Evolutionary conservation across 225 moss, liverwort and hornwort species (phyloP).

Genomic region (Marchantia polymorpha): DNA sequence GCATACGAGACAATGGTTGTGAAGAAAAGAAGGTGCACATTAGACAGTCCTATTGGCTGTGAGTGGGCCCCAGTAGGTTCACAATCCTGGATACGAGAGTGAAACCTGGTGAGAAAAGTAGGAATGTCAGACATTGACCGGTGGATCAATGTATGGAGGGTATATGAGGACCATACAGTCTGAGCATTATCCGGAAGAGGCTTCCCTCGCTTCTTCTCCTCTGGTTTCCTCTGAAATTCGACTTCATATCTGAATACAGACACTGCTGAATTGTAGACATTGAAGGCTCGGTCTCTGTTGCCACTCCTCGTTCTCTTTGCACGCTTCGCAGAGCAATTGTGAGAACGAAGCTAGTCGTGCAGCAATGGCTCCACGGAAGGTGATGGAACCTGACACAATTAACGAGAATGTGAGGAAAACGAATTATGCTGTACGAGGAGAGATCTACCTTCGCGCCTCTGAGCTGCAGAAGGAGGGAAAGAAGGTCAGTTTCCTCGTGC

Average conservation of each 20-base stretch:
- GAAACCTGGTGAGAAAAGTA: not conserved
- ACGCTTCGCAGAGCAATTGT: not conserved
- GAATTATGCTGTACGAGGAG: slow-evolving; percentile 87
- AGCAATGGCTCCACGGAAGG: slow-evolving; percentile 58
- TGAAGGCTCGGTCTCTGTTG: not conserved
- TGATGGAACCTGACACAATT: slow-evolving; percentile 71
- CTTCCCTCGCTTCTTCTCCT: not conserved
- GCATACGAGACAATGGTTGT: slow-evolving; percentile 18
- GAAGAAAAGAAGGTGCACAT: slow-evolving; percentile 5
- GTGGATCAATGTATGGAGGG: not conserved
- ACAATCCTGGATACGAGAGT: not conserved
- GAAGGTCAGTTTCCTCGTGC: slow-evolving; percentile 32
- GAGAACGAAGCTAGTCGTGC: not conserved
- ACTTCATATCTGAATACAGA: not conserved
- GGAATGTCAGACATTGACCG: not conserved
- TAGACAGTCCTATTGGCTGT: not conserved
- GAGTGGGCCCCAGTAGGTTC: slow-evolving; percentile 9
- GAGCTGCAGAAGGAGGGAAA: slow-evolving; percentile 91
- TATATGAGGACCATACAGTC: slow-evolving; percentile 27
- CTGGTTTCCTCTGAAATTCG: not conserved
- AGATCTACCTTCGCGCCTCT: slow-evolving; percentile 86
- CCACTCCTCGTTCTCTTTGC: not conserved
- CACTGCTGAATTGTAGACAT: not conserved
- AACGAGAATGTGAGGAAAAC: slow-evolving; percentile 97
- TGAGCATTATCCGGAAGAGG: slow-evolving; percentile 27